phyloP scores from a whole-genome alignment of 352 stramenopile genomes.

The Plasmopara viticola region DNA sequence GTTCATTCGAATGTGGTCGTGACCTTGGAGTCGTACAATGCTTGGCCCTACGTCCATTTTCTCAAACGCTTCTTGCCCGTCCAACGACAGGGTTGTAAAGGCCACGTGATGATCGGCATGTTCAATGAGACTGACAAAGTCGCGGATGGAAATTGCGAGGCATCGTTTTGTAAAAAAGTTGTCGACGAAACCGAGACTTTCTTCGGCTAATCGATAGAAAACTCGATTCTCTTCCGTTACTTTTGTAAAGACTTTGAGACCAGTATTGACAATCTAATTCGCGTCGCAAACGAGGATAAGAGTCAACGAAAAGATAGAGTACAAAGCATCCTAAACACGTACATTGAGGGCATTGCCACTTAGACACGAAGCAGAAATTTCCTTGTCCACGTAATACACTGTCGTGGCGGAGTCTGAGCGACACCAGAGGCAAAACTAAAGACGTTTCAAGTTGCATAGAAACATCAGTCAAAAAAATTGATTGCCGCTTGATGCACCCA shows the following conservation, averaged over 20 bases:
- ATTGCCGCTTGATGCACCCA: background rate
- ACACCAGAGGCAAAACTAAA: constrained; percentile 55
- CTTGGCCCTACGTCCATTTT: constrained; percentile 44
- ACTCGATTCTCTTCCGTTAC: constrained; percentile 52
- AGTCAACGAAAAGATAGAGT: background rate
- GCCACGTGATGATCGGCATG: constrained; percentile 47
- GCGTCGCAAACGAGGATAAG: too few relatives aligned
- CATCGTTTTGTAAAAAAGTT: constrained; percentile 82
- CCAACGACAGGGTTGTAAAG: constrained; percentile 37
- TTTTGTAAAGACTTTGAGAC: constrained; percentile 87
- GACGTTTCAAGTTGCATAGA: background rate
- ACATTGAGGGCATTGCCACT: constrained; percentile 63
- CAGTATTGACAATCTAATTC: constrained; percentile 87
- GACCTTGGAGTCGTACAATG: constrained; percentile 37
- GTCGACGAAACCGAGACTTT: constrained; percentile 83
- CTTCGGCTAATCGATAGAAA: constrained; percentile 83
- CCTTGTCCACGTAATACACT: constrained; percentile 76
- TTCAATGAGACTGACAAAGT: constrained; percentile 46
- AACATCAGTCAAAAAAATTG: too few relatives aligned
- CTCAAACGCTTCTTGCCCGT: constrained; percentile 29
- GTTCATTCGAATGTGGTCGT: constrained; percentile 56
- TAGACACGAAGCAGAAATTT: constrained; percentile 56
- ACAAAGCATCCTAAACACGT: constrained; percentile 6
- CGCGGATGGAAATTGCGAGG: constrained; percentile 29
- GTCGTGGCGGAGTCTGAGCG: constrained; percentile 66